Conservation (phyloP, 2,329 filamentous ascomycete species). For the Teratosphaeriaceae sp. region DNA sequence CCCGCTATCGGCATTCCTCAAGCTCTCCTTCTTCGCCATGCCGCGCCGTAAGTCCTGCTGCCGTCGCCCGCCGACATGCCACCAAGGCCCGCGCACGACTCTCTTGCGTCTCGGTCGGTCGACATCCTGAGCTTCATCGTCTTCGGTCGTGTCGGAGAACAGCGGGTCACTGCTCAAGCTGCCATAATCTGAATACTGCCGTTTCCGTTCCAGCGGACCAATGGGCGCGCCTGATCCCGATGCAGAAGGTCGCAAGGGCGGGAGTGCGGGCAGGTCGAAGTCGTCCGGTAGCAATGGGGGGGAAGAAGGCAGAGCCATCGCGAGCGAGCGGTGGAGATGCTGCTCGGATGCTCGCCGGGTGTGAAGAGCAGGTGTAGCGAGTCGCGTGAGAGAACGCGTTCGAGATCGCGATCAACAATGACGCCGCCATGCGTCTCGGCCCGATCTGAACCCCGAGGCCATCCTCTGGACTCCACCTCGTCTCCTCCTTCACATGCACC, state of each 20-base stretch:
- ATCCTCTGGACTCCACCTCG: not conserved
- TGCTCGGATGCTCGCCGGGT: constrained; percentile 19
- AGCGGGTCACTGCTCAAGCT: constrained; percentile 61
- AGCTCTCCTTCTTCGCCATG: constrained; percentile 42
- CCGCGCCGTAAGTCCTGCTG: constrained; percentile 11
- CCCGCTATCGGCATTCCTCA: constrained; percentile 60
- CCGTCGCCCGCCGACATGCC: constrained; percentile 34
- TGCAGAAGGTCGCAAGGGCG: constrained; percentile 14
- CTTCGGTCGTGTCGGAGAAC: constrained; percentile 64
- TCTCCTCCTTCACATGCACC: too few species aligned
- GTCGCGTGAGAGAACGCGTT: constrained; percentile 3
- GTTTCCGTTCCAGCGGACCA: constrained; percentile 21
- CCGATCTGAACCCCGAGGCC: not conserved
- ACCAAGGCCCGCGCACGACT: constrained; percentile 62
- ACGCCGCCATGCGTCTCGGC: not conserved
- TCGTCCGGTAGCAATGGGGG: constrained; percentile 21
- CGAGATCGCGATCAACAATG: not conserved
- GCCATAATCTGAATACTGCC: constrained; percentile 24
- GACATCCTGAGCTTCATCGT: constrained; percentile 41
- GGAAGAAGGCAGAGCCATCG: constrained; percentile 27
- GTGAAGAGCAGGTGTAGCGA: constrained; percentile 5
- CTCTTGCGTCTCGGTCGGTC: constrained; percentile 54
- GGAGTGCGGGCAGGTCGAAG: constrained; percentile 14
- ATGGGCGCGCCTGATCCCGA: constrained; percentile 8
- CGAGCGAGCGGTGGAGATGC: constrained; percentile 9